Evolutionary conservation across 2,329 filamentous ascomycete genomes (phyloP), one percentile per base, ranked within the genome.

Genomic region (Gnomoniopsis smithogilvyi): DNA sequence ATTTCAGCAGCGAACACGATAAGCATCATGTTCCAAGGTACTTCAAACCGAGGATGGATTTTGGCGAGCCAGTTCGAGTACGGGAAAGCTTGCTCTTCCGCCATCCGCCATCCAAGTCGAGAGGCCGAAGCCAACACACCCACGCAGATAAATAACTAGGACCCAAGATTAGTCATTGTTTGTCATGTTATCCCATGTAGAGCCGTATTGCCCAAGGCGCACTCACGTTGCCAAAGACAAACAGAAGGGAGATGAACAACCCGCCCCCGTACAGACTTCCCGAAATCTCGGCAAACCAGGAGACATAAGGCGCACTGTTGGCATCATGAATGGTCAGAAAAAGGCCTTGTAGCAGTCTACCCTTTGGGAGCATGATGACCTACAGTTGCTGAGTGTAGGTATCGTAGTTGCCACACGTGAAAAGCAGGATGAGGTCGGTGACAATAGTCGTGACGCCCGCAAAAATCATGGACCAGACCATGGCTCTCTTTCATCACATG

Each of bases 401-500:
- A 7, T 33, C 34, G 24, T 51, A 51, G 30, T 51, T 51, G 8
- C 49, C 49, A 22, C 49, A 51, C 12, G 49, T 51, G 49, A 51
- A 51, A 19, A 51, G 49, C 21, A 51, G 49, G 19, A 51, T 51
- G 2, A 51, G 11, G 12, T 51, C 49, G 6, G 49, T 51, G 34
- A 51, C 33, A 26, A 51, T 19, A 7, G 49, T 51, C 19, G 49
- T 51, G 34, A 36, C 7, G 17, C 49, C 49, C 14, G 49, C 49
- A 24, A 51, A 51, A 11, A 51, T 51, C 49, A 51, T 51, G 10
- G 49, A 51, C 49, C 49, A 51, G 33, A 51, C 49, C 49, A 51
- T 51, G 12, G 49, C 49, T 51, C 49, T 19, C 49, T 51, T 21
- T n/a, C 49, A n/a, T 24, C 10, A 38, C 10, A 36, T 33, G 8